Conservation (phyloP, 371 early-diverging fungal species). For the Syncephalastrum racemosum region DNA sequence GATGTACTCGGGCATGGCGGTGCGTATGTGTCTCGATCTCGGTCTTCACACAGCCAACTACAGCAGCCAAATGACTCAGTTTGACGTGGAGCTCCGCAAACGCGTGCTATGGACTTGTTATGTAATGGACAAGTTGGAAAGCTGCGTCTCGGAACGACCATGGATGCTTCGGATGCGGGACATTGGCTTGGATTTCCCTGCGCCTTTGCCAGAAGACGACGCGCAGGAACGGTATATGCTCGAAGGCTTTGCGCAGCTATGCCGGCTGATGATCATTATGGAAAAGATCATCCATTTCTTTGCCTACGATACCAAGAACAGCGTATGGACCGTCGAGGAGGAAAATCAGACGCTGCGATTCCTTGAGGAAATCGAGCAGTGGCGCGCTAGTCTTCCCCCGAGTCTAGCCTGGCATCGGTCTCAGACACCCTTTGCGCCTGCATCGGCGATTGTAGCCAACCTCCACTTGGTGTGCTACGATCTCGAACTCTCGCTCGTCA, state of each 20-base stretch:
- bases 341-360: conserved; percentile 38
- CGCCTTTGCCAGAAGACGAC: conserved; percentile 43
- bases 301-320: conserved; percentile 29
- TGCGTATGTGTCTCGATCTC: conserved; percentile 43
- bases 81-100: conserved; percentile 42
- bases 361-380: conserved; percentile 33
- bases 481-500: conserved; percentile 41
- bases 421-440: conserved; percentile 20
- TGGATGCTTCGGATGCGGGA: conserved; percentile 35
- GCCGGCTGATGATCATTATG: conserved; percentile 38
- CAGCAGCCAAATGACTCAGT: conserved; percentile 40
- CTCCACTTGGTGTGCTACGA: conserved; percentile 38
- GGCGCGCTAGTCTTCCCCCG: conserved; percentile 34
- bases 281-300: conserved; percentile 40
- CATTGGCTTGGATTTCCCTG: conserved; percentile 38
- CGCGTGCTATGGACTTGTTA: conserved; percentile 49
- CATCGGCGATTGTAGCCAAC: conserved; percentile 32
- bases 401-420: conserved; percentile 28
- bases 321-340: conserved; percentile 37
- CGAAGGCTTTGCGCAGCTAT: conserved; percentile 41
- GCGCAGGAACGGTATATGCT: conserved; percentile 23
- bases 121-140: conserved; percentile 43
- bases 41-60: conserved; percentile 39
- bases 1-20: conserved; percentile 50
- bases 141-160: conserved; percentile 40